Evolutionary conservation across 179 eudicot species (phyloP).

Genomic region (Silene coronaria): DNA sequence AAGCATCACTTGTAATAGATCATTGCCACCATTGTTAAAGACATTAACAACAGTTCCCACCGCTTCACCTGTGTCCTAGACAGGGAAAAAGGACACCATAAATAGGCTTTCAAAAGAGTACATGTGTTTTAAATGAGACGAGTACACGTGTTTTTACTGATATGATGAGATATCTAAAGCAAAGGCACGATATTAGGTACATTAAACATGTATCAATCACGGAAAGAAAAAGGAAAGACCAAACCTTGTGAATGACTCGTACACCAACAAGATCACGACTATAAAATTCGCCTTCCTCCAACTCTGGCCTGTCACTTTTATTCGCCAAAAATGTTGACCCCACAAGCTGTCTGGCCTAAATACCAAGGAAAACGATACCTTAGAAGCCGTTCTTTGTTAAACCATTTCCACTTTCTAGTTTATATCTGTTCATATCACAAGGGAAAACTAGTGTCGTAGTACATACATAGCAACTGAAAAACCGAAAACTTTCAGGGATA

Average conservation of each 20-base stretch:
- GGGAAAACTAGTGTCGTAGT: neutral
- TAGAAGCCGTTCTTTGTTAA: neutral
- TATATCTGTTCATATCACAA: neutral
- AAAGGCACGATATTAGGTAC: neutral
- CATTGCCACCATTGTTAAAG: conserved; percentile 69
- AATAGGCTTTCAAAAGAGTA: conserved; percentile 18
- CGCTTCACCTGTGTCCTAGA: conserved; percentile 70
- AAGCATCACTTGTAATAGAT: conserved; percentile 77
- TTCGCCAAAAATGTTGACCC: conserved; percentile 71
- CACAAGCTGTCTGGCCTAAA: conserved; percentile 74
- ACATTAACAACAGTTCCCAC: conserved; percentile 84
- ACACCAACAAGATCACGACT: conserved; percentile 89
- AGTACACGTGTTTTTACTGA: neutral
- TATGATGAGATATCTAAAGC: neutral
- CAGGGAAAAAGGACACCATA: conserved; percentile 2
- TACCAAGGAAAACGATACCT: neutral
- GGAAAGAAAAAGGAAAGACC: conserved; percentile 2
- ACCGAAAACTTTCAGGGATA: neutral
- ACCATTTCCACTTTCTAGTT: neutral
- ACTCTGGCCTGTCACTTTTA: conserved; percentile 63
- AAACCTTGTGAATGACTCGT: conserved; percentile 80
- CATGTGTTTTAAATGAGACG: neutral
- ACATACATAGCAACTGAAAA: neutral
- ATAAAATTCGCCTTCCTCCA: conserved; percentile 89
- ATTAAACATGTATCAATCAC: neutral